A percentile compares a stretch with the other conserved stretches of the same genome.
Conservation (phyloP, 306 rosid genomes). For the Corylus avellana region DNA sequence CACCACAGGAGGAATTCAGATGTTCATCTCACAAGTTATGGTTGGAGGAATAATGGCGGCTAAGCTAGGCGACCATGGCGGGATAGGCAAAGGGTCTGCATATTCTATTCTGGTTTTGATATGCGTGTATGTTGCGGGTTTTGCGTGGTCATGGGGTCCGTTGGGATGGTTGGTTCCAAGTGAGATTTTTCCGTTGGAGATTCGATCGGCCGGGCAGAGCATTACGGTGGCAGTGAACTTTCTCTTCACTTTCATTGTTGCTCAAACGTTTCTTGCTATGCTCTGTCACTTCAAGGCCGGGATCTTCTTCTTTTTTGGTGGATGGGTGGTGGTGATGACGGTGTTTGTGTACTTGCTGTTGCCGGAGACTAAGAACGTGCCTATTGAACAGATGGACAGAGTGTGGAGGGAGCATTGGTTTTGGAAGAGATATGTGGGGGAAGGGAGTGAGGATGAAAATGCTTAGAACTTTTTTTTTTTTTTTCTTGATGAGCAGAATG, state of each 20-base stretch:
- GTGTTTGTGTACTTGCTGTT: conserved; percentile 6
- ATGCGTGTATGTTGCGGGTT: conserved; percentile 20
- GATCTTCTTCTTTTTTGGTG: conserved; percentile 22
- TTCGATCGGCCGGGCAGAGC: conserved; percentile 18
- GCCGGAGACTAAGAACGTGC: conserved; percentile 23
- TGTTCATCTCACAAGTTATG: conserved; percentile 11
- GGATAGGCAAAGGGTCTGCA: conserved; percentile 14
- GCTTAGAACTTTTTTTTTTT: too few relatives aligned
- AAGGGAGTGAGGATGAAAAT: background rate
- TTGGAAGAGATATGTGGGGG: conserved; percentile 11
- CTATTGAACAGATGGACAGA: conserved; percentile 20
- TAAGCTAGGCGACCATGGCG: conserved; percentile 6
- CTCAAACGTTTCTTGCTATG: conserved; percentile 20
- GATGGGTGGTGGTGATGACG: conserved; percentile 20
- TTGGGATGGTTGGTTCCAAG: conserved; percentile 12
- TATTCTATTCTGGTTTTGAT: conserved; percentile 13
- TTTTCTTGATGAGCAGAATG: too few relatives aligned
- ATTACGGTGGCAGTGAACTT: conserved; percentile 15
- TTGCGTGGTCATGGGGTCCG: conserved; percentile 27
- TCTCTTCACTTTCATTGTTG: conserved; percentile 19
- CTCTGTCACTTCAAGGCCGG: conserved; percentile 13
- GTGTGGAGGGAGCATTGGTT: conserved; percentile 25
- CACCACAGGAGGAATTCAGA: conserved; percentile 12
- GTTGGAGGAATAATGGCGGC: conserved; percentile 10
- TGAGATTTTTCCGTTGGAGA: conserved; percentile 26